These are phyloP conservation scores for Coniochaeta sp. DNA, from an alignment of 2,329 filamentous ascomycete genomes.

Conservation along the genomic window DNA sequence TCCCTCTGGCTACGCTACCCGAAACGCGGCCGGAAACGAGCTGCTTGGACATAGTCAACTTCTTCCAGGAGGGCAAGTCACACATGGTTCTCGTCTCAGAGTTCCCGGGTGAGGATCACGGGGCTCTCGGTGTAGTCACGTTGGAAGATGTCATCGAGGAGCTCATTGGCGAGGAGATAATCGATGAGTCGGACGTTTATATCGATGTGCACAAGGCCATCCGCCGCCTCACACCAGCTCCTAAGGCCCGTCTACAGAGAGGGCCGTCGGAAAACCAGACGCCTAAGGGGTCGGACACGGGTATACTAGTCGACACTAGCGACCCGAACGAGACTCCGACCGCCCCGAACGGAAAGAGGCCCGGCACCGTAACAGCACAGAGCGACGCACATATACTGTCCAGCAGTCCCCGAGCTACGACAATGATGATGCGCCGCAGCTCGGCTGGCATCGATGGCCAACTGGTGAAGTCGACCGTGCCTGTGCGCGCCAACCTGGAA, in stretches of 20 bases:
- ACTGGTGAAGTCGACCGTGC: conserved; percentile 37
- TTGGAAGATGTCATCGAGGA: conserved; percentile 98
- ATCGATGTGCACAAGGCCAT: conserved; percentile 98
- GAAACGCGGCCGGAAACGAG: conserved; percentile 94
- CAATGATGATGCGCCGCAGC: conserved; percentile 52
- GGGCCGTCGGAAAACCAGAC: conserved; percentile 24
- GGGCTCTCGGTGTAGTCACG: conserved; percentile 88
- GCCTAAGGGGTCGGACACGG: conserved; percentile 12
- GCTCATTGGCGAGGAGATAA: conserved; percentile 98
- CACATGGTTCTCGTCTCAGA: conserved; percentile 98
- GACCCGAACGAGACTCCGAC: conserved; percentile 9
- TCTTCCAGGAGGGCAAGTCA: conserved; percentile 98
- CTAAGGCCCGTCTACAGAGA: conserved; percentile 56
- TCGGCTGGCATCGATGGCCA: conserved; percentile 49
- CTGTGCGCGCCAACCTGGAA: conserved; percentile 53
- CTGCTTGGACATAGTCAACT: conserved; percentile 97
- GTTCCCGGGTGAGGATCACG: conserved; percentile 79
- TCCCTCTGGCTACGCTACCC: conserved; percentile 86
- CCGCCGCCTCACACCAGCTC: conserved; percentile 76
- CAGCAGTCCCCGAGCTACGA: conserved; percentile 44
- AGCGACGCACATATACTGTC: conserved; percentile 33
- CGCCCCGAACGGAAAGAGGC: conserved; percentile 16
- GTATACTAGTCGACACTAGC: conserved; percentile 19
- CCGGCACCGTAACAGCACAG: conserved; percentile 28
- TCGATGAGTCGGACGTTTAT: conserved; percentile 97